Conservation (phyloP, 2,329 filamentous ascomycete species). For the Nannizziopsis barbatae region DNA sequence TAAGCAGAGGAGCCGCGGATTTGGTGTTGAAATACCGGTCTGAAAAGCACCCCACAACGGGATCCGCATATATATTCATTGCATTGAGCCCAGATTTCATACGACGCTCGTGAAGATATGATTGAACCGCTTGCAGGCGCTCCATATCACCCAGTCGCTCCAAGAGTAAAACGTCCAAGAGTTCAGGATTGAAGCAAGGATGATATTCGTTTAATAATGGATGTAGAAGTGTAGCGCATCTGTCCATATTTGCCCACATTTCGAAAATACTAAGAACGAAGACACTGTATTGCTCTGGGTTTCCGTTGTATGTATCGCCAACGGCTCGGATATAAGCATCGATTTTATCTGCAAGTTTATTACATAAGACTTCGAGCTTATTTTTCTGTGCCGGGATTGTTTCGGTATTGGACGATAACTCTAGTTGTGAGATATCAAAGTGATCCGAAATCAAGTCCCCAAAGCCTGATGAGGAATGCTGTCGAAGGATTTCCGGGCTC, state of each 20-base stretch:
- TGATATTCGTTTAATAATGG: slow-evolving; percentile 42
- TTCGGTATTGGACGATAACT: background rate
- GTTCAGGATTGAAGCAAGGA: slow-evolving; percentile 40
- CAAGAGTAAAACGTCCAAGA: slow-evolving; percentile 48
- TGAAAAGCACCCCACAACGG: slow-evolving; percentile 36
- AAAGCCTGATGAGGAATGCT: background rate
- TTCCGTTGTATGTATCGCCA: slow-evolving; percentile 3
- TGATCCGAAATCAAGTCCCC: background rate
- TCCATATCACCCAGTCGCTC: slow-evolving; percentile 38
- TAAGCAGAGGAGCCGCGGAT: slow-evolving; percentile 17
- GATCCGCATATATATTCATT: slow-evolving; percentile 41
- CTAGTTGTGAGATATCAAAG: background rate
- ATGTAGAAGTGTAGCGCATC: slow-evolving; percentile 28
- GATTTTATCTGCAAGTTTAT: slow-evolving; percentile 4
- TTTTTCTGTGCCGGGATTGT: background rate
- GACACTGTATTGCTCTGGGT: slow-evolving; percentile 40
- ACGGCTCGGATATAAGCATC: slow-evolving; percentile 8
- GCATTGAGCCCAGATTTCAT: slow-evolving; percentile 12
- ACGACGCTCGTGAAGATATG: slow-evolving; percentile 37
- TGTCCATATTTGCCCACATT: slow-evolving; percentile 50
- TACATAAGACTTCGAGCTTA: background rate
- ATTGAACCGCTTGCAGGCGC: slow-evolving; percentile 41
- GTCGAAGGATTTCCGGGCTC: background rate
- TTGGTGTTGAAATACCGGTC: slow-evolving; percentile 34
- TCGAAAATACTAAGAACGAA: slow-evolving; percentile 49